Base-by-base conservation (phyloP, 495 filamentous ascomycete species). In the Astrothelium subdiscretum region DNA sequence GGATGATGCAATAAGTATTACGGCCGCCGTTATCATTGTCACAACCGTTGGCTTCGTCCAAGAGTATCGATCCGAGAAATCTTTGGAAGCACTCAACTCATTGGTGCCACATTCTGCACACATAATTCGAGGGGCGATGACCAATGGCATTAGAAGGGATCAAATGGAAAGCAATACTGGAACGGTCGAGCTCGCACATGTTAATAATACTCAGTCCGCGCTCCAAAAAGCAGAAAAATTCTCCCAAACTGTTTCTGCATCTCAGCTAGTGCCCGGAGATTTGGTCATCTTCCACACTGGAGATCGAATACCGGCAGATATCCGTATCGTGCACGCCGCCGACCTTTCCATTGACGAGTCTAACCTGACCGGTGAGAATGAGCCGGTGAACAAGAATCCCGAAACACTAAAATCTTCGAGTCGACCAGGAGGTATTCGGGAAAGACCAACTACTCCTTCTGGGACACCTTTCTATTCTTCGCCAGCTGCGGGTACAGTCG, bases 21-120 rank as follows among this genome's bases (percentile, higher is more conserved):
- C 92, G 1, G 82, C 95, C 32, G 94, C 94, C 1, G 94, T 99
- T 6, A 94, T 91, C 51, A 97, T 99, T 70, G 94, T 99, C 20
- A 91, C 97, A 40, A 88, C 88, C 1, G 94, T 97, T 59, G 94
- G 91, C 12, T 99, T 99, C 69, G 83, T 97, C 61, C 94, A 99
- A 71, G 94, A 99, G 74, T 97, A 97, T 72, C 83, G 95, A 62
- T 97, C 92, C 43, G 95, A 99, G 72, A 95, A 97, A 75, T 96
- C 92, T 1, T 83, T 99, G 69, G 94, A 97, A 73, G 94, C 94
- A 57, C 78, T 99, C 61, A 96, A 87, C 70, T 89, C 92, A 64
- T 77, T 99, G 32, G 92, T 97, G 0, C 95, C 94, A 27, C 91
- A 97, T 71, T 89, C 90, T 74, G 94, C 94, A 4, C 91, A 99